These are phyloP conservation scores for Diplogelasinospora grovesii DNA, from an alignment of 495 filamentous ascomycete species.

Conservation along the genomic window DNA sequence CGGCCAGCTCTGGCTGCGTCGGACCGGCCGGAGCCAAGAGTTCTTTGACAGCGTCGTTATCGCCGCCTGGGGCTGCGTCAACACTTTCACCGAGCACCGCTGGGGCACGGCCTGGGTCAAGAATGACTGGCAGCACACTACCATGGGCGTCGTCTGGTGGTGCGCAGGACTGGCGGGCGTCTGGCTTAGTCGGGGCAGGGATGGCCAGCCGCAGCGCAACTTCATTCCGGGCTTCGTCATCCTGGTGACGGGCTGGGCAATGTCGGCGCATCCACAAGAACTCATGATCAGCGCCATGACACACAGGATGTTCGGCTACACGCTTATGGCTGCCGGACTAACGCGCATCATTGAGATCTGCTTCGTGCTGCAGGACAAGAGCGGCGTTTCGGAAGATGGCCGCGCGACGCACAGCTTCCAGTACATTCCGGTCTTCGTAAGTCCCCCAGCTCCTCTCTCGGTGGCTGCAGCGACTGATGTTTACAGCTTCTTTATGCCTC, in stretches of 20 bases:
- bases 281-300: constrained; percentile 80
- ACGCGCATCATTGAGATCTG: constrained; percentile 85
- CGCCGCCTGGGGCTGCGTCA: constrained; percentile 89
- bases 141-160: constrained; percentile 98
- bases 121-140: constrained; percentile 95
- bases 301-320: constrained; percentile 91
- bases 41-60: constrained; percentile 95
- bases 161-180: constrained; percentile 83
- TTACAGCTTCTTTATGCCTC: constrained; percentile 82
- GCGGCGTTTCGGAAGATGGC: constrained; percentile 48
- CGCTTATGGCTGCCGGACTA: constrained; percentile 81
- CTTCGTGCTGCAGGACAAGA: constrained; percentile 72
- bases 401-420: constrained; percentile 78
- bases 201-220: constrained; percentile 85
- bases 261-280: constrained; percentile 81
- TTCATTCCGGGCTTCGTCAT: constrained; percentile 89
- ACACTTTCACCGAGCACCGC: constrained; percentile 95
- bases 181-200: constrained; percentile 77
- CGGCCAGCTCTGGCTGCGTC: constrained; percentile 79
- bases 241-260: constrained; percentile 87
- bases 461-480: constrained; percentile 3
- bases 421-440: constrained; percentile 83
- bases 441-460: constrained; percentile 24
- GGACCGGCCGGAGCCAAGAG: constrained; percentile 85
- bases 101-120: constrained; percentile 89